phyloP scores from a whole-genome alignment of 2,329 filamentous ascomycete species.

The Xylariaceae sp. region DNA sequence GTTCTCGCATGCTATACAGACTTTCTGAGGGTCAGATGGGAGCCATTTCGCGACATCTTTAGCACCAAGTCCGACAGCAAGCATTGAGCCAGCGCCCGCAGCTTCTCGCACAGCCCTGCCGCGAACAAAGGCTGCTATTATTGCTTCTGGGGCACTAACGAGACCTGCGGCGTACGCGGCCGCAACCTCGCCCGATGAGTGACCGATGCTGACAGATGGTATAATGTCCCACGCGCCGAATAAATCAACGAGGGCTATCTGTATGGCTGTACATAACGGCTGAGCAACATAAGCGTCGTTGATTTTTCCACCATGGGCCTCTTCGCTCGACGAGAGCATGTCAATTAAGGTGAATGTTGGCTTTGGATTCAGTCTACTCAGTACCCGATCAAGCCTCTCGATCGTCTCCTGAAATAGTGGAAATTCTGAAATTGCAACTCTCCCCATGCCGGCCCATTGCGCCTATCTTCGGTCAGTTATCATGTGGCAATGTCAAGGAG shows the following conservation, averaged over 20 bases:
- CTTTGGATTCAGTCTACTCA: slow-evolving; percentile 21
- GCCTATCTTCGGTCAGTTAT: slow-evolving; percentile 22
- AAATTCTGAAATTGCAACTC: slow-evolving; percentile 23
- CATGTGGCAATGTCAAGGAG: background rate
- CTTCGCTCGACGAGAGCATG: slow-evolving; percentile 9
- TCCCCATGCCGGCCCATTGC: slow-evolving; percentile 42
- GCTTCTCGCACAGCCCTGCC: slow-evolving; percentile 26
- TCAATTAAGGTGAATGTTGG: slow-evolving; percentile 25
- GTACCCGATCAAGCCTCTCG: slow-evolving; percentile 22
- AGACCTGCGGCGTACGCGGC: slow-evolving; percentile 48
- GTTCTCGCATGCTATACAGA: slow-evolving; percentile 47
- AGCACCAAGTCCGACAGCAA: slow-evolving; percentile 19
- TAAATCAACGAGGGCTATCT: slow-evolving; percentile 51
- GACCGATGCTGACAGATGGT: slow-evolving; percentile 46
- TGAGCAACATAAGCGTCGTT: slow-evolving; percentile 37
- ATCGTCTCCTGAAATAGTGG: slow-evolving; percentile 18
- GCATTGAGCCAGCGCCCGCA: background rate
- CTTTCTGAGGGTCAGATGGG: slow-evolving; percentile 21
- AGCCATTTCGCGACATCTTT: slow-evolving; percentile 34
- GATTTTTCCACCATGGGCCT: slow-evolving; percentile 14
- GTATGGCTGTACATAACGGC: slow-evolving; percentile 53
- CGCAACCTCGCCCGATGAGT: slow-evolving; percentile 53
- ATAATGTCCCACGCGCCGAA: slow-evolving; percentile 46
- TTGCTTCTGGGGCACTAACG: slow-evolving; percentile 37
- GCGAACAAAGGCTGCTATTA: slow-evolving; percentile 37